Evolutionary conservation across 257 asterid genomes (phyloP), one percentile per base, ranked within the genome.

Genomic region (Solanum ossicruentum): DNA sequence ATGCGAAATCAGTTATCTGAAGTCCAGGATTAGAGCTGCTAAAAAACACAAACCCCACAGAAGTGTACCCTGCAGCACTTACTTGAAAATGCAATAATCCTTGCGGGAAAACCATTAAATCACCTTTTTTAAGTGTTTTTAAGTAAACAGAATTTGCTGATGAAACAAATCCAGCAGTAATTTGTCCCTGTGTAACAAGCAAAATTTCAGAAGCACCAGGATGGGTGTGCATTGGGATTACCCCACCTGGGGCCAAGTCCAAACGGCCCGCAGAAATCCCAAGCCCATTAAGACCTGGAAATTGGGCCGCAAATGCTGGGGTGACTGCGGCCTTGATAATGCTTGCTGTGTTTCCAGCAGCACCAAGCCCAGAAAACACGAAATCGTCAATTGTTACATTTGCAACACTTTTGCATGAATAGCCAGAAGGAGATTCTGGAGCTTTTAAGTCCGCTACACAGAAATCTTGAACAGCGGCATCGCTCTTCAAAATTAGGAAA

Each of bases 41-140:
- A 80, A 94, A 95, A 85, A 92, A 93, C 0, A 88, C 95, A 6
- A 71, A 92, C 6, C 92, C 97, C 61, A 90, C 88, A 0, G 96
- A 91, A 1, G 88, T 86, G 10, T 63, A 83, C 1, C 95, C 95
- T 0, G 93, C 90, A 12, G 89, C 94, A 80, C 94, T 95, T 20
- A 92, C 69, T 90, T 94, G 98, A 63, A 92, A 95, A 90, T 94
- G 98, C 90, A 95, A 60, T 60, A 93, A 56, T 12, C 98, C 98
- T 72, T 90, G 93, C 18, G 98, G 98, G 47, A 79, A 91, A 13
- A 93, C 89, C 95, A 93, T 93, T 0, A 91, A 39, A 6, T 94
- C 98, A 0, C 98, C 98, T 55, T 89, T 92, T 15, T 86, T 16
- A 10, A 95, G 92, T 78, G 88, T 93, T 77, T 89, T 89, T 77